phyloP scores from a whole-genome alignment of 352 stramenopile species.

The Aphanomyces invadans region DNA sequence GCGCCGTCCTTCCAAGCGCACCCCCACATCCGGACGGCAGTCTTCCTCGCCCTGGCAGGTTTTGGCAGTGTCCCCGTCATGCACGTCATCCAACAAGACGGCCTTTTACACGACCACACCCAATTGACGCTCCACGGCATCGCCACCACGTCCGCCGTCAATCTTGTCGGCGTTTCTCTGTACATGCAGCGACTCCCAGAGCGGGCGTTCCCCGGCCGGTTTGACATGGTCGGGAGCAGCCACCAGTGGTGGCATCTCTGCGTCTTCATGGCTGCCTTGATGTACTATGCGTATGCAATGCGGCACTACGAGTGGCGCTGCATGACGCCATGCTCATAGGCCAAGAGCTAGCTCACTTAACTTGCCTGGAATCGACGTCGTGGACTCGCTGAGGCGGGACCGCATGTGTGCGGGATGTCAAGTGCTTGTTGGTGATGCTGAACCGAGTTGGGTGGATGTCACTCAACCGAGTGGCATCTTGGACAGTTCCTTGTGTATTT shows the following conservation, averaged over 20 bases:
- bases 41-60: conserved; percentile 77
- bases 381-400: too few species aligned
- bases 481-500: too few species aligned
- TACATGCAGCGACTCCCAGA: conserved; percentile 81
- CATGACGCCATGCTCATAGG: neutral
- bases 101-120: conserved; percentile 67
- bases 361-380: too few species aligned
- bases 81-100: conserved; percentile 68
- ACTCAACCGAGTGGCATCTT: too few species aligned
- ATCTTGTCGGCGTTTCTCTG: conserved; percentile 71
- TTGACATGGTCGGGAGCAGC: conserved; percentile 79
- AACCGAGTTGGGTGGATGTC: too few species aligned
- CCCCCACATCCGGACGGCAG: conserved; percentile 57
- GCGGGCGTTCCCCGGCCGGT: conserved; percentile 73
- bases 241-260: conserved; percentile 86
- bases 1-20: conserved; percentile 66
- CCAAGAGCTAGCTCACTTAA: neutral
- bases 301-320: conserved; percentile 78
- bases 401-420: too few species aligned
- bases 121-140: conserved; percentile 75
- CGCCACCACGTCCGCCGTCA: conserved; percentile 63
- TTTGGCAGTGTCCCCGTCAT: conserved; percentile 68
- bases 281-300: conserved; percentile 75
- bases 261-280: conserved; percentile 67
- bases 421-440: too few species aligned